Evolutionary conservation across 192 early-diverging fungal species (phyloP), one percentile per base, ranked within the genome.

Genomic region (Linnemannia elongata): DNA sequence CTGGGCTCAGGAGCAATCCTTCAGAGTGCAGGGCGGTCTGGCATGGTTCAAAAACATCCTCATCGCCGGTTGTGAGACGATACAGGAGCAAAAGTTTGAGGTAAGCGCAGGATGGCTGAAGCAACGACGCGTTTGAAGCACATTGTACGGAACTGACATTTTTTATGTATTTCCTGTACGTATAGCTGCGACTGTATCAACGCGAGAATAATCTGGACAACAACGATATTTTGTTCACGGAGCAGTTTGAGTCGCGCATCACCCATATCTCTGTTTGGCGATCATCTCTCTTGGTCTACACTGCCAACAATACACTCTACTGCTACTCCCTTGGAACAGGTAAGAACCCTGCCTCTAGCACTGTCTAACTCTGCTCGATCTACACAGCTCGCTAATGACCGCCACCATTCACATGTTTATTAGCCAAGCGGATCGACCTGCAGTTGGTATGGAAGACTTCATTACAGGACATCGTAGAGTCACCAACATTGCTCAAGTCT

Each of bases 1-100:
- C 82, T 95, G 96, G 87, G 91, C 92, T 49, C 92, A 96, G 76
- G 96, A 96, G 81, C 91, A 95, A 80, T 92, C 91, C 36, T 95
- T 96, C 82, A 44, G 88, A 22, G 93, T 95, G 33, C 88, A 88
- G 12, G 96, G 95, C 33, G 95, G 95, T 10, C 86, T 96, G 24
- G 88, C 92, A 3, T 97, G 96, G 96, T 94, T 90, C 82, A 93
- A 90, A 45, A 89, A 93, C 60, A 86, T 94, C 36, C 79, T 97
- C 36, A 91, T 97, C 57, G 93, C 90, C 42, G 93, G 93, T 20
- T 95, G 94, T 71, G 90, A 94, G 68, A 88, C 93, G 63, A 77
- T 91, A 6, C 72, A 78, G 47, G 85, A 79, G 45, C 76, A 85
- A 41, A 85, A 83, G 39, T 82, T 71, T 73, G 88, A 90, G 85